Evolutionary conservation across 192 early-diverging fungal genomes (phyloP).

Genomic region (Chytriomyces sp.): DNA sequence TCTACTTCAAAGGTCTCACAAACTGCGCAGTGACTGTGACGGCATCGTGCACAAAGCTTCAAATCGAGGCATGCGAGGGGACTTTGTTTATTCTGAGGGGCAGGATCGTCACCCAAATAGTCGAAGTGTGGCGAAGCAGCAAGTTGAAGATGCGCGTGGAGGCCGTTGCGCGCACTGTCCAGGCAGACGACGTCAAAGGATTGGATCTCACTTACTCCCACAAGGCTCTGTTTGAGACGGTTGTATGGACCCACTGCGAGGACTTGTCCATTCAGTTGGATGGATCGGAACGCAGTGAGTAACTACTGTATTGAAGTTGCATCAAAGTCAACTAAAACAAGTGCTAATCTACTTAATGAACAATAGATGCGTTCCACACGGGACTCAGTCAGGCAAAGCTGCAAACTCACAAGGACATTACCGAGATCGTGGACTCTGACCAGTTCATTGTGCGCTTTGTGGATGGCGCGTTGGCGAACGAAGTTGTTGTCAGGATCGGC

Average conservation of each 20-base stretch:
- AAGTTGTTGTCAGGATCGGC: conserved; percentile 27
- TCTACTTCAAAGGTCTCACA: conserved; percentile 12
- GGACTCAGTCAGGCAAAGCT: background rate
- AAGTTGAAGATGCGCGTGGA: background rate
- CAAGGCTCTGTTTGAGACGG: conserved; percentile 8
- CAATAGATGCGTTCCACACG: background rate
- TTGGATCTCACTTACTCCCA: background rate
- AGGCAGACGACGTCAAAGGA: conserved; percentile 4
- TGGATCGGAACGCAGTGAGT: background rate
- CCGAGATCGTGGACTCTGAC: conserved; percentile 7
- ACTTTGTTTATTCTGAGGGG: background rate
- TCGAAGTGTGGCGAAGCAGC: conserved; percentile 14
- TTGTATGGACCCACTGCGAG: conserved; percentile 16
- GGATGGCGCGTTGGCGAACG: conserved; percentile 12
- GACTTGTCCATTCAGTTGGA: background rate
- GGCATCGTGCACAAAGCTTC: conserved; percentile 8
- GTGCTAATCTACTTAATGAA: background rate
- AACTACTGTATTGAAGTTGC: background rate
- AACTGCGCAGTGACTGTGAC: conserved; percentile 16
- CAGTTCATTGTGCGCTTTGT: conserved; percentile 36
- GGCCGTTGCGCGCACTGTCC: background rate
- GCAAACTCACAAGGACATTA: background rate
- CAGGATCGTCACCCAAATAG: conserved; percentile 22
- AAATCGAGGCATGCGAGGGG: conserved; percentile 26
- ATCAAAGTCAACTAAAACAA: background rate